Evolutionary conservation across 23 red algal species (phyloP).

Genomic region (Agarophyton chilense): DNA sequence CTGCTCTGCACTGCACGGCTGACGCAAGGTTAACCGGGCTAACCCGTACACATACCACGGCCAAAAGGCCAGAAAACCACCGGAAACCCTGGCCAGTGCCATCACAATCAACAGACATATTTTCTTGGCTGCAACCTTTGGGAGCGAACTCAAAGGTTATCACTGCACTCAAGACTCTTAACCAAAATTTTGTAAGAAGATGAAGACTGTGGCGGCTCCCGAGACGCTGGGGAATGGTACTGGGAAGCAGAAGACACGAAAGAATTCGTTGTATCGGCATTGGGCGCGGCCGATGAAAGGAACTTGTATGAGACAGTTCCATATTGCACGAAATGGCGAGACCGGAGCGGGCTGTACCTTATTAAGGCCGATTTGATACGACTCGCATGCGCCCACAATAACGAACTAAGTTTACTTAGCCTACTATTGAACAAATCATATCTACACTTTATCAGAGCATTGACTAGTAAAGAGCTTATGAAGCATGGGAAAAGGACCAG

Average conservation of each 20-base stretch:
- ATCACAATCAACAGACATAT: too few species aligned
- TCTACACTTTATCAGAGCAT: neutral
- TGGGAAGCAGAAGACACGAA: neutral
- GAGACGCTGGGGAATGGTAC: neutral
- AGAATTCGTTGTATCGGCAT: neutral
- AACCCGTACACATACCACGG: too few species aligned
- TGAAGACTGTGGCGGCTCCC: too few species aligned
- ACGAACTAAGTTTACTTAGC: neutral
- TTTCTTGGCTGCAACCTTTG: too few species aligned
- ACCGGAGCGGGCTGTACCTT: neutral
- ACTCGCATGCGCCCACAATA: neutral
- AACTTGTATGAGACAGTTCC: neutral
- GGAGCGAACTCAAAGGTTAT: too few species aligned
- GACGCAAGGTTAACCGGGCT: neutral
- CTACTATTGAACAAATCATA: neutral
- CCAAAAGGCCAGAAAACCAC: too few species aligned
- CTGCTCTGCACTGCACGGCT: too few species aligned
- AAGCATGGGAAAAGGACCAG: neutral
- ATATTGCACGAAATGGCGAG: neutral
- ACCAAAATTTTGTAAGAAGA: too few species aligned
- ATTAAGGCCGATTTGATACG: neutral
- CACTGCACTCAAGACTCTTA: too few species aligned
- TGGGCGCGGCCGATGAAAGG: neutral
- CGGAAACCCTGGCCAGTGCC: too few species aligned
- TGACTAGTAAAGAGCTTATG: neutral